These are phyloP conservation scores for Mrakia blollopis DNA, from an alignment of 768 basidiomycete genomes.

Conservation along the genomic window DNA sequence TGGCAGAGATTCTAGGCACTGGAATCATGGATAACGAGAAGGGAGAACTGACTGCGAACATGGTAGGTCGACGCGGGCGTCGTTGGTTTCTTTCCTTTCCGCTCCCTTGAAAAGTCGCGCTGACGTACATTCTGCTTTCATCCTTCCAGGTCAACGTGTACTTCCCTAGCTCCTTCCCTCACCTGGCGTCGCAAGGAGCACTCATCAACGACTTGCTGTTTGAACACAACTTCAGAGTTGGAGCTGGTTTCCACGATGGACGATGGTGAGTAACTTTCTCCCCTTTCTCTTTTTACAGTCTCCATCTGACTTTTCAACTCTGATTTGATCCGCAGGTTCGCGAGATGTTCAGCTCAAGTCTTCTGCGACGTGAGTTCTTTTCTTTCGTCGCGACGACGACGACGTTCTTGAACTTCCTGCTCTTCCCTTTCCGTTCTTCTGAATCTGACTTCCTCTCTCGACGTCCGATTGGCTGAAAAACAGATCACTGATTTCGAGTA, in stretches of 20 bases:
- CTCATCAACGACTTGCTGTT: neutral
- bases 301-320: neutral
- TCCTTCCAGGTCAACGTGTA: neutral
- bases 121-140: neutral
- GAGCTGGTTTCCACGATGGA: neutral
- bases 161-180: neutral
- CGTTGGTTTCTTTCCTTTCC: neutral
- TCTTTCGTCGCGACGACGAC: neutral
- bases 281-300: neutral
- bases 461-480: neutral
- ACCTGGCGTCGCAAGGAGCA: neutral
- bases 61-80: conserved; percentile 7
- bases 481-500: neutral
- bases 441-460: neutral
- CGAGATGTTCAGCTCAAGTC: neutral
- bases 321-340: neutral
- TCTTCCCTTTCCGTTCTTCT: too few relatives aligned
- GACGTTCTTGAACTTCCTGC: neutral
- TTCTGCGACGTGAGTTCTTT: neutral
- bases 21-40: conserved; percentile 28
- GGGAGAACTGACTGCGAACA: conserved; percentile 7
- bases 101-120: neutral
- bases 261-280: neutral
- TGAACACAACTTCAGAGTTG: neutral
- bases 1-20: neutral